phyloP scores from a whole-genome alignment of 805 yeast species.

The Myxozyma melibiosi region DNA sequence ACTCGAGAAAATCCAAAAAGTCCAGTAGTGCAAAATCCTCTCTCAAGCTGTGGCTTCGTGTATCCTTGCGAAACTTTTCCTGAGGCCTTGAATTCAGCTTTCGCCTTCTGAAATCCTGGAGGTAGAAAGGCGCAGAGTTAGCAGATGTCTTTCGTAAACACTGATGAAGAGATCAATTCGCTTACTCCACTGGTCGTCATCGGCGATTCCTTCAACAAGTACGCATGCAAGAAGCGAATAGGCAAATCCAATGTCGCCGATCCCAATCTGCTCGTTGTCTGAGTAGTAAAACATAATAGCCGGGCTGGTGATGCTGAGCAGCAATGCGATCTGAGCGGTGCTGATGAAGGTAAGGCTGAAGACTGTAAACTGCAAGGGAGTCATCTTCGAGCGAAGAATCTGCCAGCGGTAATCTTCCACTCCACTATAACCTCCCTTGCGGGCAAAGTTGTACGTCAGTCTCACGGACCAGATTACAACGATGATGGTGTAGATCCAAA shows the following conservation, averaged over 20 bases:
- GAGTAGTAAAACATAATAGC: constrained; percentile 10
- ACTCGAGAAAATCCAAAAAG: constrained; percentile 27
- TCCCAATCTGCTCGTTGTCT: neutral
- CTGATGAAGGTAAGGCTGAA: constrained; percentile 23
- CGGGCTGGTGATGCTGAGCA: constrained; percentile 27
- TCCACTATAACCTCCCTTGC: constrained; percentile 33
- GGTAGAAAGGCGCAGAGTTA: neutral
- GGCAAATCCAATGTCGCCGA: constrained; percentile 13
- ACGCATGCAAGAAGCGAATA: constrained; percentile 12
- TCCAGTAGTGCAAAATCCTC: constrained; percentile 32
- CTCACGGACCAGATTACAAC: constrained; percentile 21
- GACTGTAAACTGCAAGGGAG: constrained; percentile 7
- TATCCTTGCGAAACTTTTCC: constrained; percentile 15
- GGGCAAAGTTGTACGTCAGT: constrained; percentile 29
- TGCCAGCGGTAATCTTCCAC: constrained; percentile 30
- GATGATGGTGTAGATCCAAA: constrained; percentile 4
- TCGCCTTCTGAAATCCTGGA: constrained; percentile 26
- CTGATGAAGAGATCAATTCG: neutral
- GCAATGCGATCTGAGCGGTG: constrained; percentile 16
- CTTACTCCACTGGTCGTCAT: constrained; percentile 30
- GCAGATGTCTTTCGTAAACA: neutral
- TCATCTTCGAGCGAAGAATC: constrained; percentile 18
- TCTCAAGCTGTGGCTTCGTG: constrained; percentile 17
- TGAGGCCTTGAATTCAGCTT: constrained; percentile 8
- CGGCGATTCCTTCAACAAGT: constrained; percentile 18